Base-by-base conservation (phyloP, 2,329 filamentous ascomycete species). In the Eutypa lata region DNA sequence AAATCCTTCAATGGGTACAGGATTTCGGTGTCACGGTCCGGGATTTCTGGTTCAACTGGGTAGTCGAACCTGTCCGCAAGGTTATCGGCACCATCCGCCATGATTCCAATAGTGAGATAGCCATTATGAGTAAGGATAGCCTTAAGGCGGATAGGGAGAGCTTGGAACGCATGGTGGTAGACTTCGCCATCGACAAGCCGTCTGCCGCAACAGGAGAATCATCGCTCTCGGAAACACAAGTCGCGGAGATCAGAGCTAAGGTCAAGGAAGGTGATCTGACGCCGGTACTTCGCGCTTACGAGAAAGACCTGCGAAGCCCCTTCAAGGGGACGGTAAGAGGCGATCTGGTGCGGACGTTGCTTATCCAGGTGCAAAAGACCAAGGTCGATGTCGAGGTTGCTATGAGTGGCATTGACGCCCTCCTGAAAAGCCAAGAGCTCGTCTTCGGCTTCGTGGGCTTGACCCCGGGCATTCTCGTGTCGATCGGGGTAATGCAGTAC, bases 361-460 rank as follows among this genome's bases (percentile, higher is more conserved):
- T 99, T 44, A 97, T 99, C 51, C 94, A 99, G 68, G 87, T 99
- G 37, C 94, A 99, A 66, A 99, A 99, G 79, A 97, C 94, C 21
- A 99, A 99, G 76, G 94, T 99, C 8, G 94, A 99, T 66, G 86
- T 99, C 13, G 94, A 99, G 71, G 87, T 97, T 56, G 94, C 94
- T 14, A 92, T 99, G 75, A 91, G 89, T 54, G 94, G 94, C 18
- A 99, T 99, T 59, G 93, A 99, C 75, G 85, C 91, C 33, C 81
- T 99, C 31, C 80, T 99, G 53, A 96, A 94, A 75, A 97, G 92
- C 65, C 94, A 99, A 68, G 93, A 99, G 68, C 81, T 99, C 47
- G 90, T 99, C 22, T 99, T 99, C 73, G 94, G 91, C n/a, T 96
- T 99, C 65, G 87, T 99, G 37, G 92, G 92, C 6, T 77, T 99